phyloP scores from a whole-genome alignment of 371 early-diverging fungal genomes.

The Caulochytrium protostelioides region DNA sequence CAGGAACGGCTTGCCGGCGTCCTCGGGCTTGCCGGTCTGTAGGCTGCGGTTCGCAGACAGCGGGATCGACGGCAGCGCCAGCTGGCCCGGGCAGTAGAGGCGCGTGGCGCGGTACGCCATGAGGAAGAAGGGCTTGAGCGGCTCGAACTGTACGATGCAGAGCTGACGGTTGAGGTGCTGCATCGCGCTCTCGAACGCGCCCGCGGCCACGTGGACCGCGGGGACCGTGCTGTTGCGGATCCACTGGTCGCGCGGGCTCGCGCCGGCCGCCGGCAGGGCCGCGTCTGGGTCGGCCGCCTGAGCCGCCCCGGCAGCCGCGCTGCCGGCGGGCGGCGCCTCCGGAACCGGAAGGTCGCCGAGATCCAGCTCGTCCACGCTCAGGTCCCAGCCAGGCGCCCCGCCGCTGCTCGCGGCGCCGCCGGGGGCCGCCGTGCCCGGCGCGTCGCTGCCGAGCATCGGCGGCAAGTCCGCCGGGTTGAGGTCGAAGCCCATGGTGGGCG shows the following conservation, averaged over 20 bases:
- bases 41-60: no score
- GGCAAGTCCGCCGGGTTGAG: no score
- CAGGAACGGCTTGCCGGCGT: no score
- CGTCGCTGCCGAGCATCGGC: no score
- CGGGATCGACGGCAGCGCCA: no score
- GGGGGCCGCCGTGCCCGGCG: slow-evolving; percentile 18
- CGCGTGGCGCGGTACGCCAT: slow-evolving; percentile 53
- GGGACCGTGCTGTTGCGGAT: slow-evolving; percentile 58
- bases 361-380: slow-evolving; percentile 37
- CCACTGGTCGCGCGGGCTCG: slow-evolving; percentile 46
- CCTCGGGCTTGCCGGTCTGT: no score
- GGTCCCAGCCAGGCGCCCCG: slow-evolving; percentile 39
- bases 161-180: slow-evolving; percentile 67
- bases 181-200: slow-evolving; percentile 83
- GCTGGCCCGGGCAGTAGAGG: no score
- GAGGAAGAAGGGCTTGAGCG: slow-evolving; percentile 65
- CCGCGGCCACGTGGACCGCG: slow-evolving; percentile 78
- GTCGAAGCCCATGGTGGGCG: no score
- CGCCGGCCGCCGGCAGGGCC: slow-evolving; percentile 37
- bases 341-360: slow-evolving; percentile 35
- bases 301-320: slow-evolving; percentile 16
- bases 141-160: slow-evolving; percentile 69
- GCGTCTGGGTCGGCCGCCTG: slow-evolving; percentile 18
- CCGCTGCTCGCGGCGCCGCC: slow-evolving; percentile 28
- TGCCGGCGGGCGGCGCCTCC: slow-evolving; percentile 33